Evolutionary conservation across 1,139 yeast species (phyloP).

Genomic region (Nakaseomyces sp.): DNA sequence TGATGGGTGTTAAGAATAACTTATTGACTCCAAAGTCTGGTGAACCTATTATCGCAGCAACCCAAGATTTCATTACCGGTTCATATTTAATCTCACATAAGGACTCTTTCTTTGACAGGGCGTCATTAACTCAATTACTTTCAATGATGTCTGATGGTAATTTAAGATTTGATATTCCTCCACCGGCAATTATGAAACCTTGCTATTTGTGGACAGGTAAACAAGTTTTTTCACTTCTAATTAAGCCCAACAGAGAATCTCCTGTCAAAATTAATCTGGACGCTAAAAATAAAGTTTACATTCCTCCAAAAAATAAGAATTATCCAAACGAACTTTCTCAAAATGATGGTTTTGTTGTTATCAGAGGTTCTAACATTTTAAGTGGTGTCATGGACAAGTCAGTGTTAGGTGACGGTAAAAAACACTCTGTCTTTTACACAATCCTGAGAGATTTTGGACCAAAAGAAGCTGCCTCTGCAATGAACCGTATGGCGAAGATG

Average conservation of each 20-base stretch:
- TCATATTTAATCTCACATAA: constrained; percentile 86
- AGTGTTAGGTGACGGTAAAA: constrained; percentile 94
- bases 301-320: constrained; percentile 57
- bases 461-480: constrained; percentile 86
- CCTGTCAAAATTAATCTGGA: constrained; percentile 84
- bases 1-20: constrained; percentile 97
- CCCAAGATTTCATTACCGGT: constrained; percentile 98
- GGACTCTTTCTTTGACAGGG: constrained; percentile 87
- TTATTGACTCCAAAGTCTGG: constrained; percentile 94
- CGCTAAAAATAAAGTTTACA: constrained; percentile 85
- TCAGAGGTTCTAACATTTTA: constrained; percentile 80
- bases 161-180: constrained; percentile 83
- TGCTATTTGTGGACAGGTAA: constrained; percentile 93
- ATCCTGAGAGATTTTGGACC: constrained; percentile 94
- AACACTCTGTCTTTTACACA: constrained; percentile 92
- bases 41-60: constrained; percentile 98
- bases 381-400: constrained; percentile 97
- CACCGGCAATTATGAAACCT: constrained; percentile 90
- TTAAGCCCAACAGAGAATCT: constrained; percentile 67
- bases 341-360: constrained; percentile 87
- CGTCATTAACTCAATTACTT: constrained; percentile 69
- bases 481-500: constrained; percentile 97
- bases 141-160: constrained; percentile 96
- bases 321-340: constrained; percentile 92
- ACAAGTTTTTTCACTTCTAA: constrained; percentile 81